Evolutionary conservation across 345 rosid genomes (phyloP).

Genomic region (Rhodamnia argentea): DNA sequence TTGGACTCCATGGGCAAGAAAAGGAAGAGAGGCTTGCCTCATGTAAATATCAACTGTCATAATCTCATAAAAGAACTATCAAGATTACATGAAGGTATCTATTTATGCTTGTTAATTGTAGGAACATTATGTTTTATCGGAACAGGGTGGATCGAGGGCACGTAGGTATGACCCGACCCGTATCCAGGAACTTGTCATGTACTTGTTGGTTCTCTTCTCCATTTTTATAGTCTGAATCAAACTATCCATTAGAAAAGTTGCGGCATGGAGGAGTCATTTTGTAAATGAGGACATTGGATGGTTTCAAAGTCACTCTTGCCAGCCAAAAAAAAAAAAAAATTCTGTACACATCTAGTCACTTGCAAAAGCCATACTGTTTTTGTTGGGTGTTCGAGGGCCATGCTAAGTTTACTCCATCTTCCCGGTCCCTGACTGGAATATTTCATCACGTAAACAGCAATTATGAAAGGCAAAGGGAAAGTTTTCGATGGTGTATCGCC

Average conservation of each 20-base stretch:
- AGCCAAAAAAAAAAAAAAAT: not conserved
- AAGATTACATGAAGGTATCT: not conserved
- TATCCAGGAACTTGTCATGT: not conserved
- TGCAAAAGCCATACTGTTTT: not conserved
- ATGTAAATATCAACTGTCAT: not conserved
- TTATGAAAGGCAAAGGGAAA: not conserved
- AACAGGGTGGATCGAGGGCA: not conserved
- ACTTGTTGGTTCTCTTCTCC: not conserved
- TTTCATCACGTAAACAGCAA: not conserved
- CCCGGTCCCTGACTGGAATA: not conserved
- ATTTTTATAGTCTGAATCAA: not conserved
- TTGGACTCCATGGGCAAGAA: not conserved
- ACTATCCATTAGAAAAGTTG: not conserved
- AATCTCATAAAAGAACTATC: not conserved
- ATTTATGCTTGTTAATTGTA: not conserved
- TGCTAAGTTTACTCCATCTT: not conserved
- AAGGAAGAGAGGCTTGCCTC: not conserved
- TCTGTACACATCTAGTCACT: not conserved
- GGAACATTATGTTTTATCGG: not conserved
- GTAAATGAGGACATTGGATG: not conserved
- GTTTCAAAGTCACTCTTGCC: not conserved
- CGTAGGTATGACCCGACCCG: not conserved
- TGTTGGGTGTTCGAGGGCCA: not conserved
- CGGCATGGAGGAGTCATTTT: not conserved
- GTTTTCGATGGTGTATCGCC: not conserved